A percentile compares a stretch with the other conserved stretches of the same genome.
Evolutionary conservation across 495 filamentous ascomycete species (phyloP).

Genomic region (Daldinia grandis): DNA sequence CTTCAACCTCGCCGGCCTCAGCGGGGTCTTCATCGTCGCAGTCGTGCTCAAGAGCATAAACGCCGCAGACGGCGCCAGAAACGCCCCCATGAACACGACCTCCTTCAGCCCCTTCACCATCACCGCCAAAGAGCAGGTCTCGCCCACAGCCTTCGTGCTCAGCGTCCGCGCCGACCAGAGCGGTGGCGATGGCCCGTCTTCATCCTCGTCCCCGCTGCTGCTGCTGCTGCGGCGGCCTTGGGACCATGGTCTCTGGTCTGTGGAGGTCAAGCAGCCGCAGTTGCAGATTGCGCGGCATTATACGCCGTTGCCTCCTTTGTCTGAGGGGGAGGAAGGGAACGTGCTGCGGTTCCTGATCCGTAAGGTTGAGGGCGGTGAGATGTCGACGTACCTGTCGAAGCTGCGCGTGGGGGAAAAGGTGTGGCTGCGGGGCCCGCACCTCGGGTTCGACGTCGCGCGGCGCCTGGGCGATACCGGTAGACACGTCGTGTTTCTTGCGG

Average conservation of each 20-base stretch:
- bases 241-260: conserved; percentile 74
- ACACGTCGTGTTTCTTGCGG: conserved; percentile 81
- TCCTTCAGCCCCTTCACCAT: conserved; percentile 72
- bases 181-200: too few relatives aligned
- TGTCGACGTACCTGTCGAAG: conserved; percentile 72
- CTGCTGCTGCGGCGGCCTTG: conserved; percentile 31
- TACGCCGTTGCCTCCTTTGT: conserved; percentile 76
- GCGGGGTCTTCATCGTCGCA: conserved; percentile 7
- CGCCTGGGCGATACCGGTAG: conserved; percentile 46
- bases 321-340: background rate
- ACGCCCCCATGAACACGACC: conserved; percentile 51
- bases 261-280: conserved; percentile 93
- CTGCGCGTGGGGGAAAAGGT: conserved; percentile 68
- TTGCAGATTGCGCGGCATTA: conserved; percentile 89
- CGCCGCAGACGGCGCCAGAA: conserved; percentile 1
- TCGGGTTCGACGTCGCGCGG: conserved; percentile 70
- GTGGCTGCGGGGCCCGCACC: conserved; percentile 78
- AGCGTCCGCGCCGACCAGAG: conserved; percentile 59
- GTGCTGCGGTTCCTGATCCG: conserved; percentile 60
- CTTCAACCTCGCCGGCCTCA: conserved; percentile 29
- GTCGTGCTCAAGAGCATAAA: conserved; percentile 3
- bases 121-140: conserved; percentile 70
- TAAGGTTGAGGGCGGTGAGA: conserved; percentile 54
- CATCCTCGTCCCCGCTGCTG: too few relatives aligned
- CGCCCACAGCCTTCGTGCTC: conserved; percentile 78